These are phyloP conservation scores for Paratinospora sagittata DNA, from an alignment of 164 flowering plant genomes.

Conservation along the genomic window DNA sequence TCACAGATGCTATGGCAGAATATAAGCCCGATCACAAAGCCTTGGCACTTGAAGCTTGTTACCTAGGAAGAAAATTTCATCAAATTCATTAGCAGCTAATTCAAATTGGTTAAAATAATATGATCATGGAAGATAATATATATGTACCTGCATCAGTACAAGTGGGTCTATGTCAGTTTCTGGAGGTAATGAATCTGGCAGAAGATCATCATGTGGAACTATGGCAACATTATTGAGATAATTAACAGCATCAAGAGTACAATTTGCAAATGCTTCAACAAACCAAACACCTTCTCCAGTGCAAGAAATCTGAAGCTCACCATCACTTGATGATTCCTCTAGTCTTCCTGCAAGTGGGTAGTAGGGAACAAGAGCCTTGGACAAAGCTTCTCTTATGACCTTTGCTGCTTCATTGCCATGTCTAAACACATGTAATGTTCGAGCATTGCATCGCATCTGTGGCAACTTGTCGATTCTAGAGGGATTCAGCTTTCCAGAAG, in stretches of 20 bases:
- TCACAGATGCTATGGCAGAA: slow-evolving; percentile 66
- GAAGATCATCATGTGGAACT: slow-evolving; percentile 36
- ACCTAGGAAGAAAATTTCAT: slow-evolving; percentile 27
- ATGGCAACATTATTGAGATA: slow-evolving; percentile 33
- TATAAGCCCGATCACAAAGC: slow-evolving; percentile 53
- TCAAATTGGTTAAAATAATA: too few species aligned
- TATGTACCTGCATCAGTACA: slow-evolving; percentile 66
- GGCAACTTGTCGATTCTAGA: slow-evolving; percentile 45
- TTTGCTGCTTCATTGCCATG: slow-evolving; percentile 32
- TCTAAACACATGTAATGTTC: slow-evolving; percentile 45
- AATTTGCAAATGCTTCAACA: slow-evolving; percentile 46
- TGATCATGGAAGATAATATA: too few species aligned
- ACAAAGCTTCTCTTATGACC: slow-evolving; percentile 40
- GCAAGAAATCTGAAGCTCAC: slow-evolving; percentile 37
- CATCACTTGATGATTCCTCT: slow-evolving; percentile 15
- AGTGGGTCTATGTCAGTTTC: slow-evolving; percentile 33
- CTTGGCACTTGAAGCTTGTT: slow-evolving; percentile 49
- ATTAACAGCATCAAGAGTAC: slow-evolving; percentile 31
- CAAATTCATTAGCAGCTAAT: too few species aligned
- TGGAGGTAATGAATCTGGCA: slow-evolving; percentile 29
- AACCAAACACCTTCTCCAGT: slow-evolving; percentile 53
- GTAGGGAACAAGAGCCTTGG: slow-evolving; percentile 56
- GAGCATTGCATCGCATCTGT: slow-evolving; percentile 36
- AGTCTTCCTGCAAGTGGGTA: slow-evolving; percentile 68
- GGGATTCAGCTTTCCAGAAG: slow-evolving; percentile 29